Conservation (phyloP, 2,329 filamentous ascomycete species). For the Cladosporium sphaerospermum region DNA sequence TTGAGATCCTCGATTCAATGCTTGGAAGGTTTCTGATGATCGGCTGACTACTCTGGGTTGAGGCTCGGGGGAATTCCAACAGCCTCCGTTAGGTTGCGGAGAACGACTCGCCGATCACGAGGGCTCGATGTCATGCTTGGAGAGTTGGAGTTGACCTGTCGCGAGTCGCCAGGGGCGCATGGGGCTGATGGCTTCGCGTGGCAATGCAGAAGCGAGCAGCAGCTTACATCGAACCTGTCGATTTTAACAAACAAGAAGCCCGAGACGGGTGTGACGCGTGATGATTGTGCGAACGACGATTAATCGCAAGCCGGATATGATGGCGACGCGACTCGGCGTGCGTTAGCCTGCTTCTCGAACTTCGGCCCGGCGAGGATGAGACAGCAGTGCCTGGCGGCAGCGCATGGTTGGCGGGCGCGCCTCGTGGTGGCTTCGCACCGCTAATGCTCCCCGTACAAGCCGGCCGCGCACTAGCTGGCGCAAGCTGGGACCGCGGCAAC, state of each 20-base stretch:
- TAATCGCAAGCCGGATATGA: neutral
- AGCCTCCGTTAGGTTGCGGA: neutral
- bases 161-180: neutral
- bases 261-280: neutral
- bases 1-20: slow-evolving; percentile 3
- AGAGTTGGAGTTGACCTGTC: neutral
- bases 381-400: neutral
- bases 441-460: neutral
- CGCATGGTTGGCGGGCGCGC: neutral
- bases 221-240: neutral
- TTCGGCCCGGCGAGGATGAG: neutral
- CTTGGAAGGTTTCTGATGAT: neutral
- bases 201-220: neutral
- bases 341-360: slow-evolving; percentile 8
- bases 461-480: neutral
- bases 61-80: slow-evolving; percentile 3
- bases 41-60: slow-evolving; percentile 3
- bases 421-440: neutral
- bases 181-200: neutral
- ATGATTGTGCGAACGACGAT: neutral
- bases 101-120: neutral
- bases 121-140: neutral
- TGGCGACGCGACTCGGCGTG: neutral
- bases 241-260: neutral
- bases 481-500: neutral